Percentiles rank a stretch among this genome's conserved stretches.
phyloP scores from a whole-genome alignment of 2,329 filamentous ascomycete genomes.

The Colletotrichum filicis region DNA sequence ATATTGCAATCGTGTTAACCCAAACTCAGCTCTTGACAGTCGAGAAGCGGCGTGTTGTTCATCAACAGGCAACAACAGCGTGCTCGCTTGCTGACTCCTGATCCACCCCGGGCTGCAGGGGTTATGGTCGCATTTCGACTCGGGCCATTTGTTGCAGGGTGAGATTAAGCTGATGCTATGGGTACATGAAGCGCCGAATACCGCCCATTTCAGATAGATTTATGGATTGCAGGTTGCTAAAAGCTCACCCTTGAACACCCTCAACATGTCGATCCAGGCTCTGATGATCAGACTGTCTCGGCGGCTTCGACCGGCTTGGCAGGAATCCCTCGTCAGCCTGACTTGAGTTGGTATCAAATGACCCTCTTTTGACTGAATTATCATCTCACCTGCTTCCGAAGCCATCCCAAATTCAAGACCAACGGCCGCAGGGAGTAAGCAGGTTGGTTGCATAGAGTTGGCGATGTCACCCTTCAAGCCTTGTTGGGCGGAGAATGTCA shows the following conservation, averaged over 20 bases:
- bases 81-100: background rate
- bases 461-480: background rate
- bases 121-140: background rate
- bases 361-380: background rate
- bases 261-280: background rate
- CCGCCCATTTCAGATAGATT: background rate
- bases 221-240: background rate
- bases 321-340: background rate
- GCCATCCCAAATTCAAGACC: background rate
- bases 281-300: background rate
- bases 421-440: background rate
- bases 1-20: background rate
- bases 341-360: background rate
- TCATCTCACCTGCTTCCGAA: background rate
- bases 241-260: background rate
- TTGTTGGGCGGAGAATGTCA: background rate
- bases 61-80: background rate
- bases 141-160: background rate
- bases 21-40: background rate
- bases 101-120: background rate
- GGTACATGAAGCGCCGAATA: too few species aligned
- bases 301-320: background rate
- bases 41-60: background rate
- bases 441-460: background rate
- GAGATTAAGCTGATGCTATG: background rate